A percentile compares a stretch with the other conserved stretches of the same genome.
Evolutionary conservation across 495 filamentous ascomycete genomes (phyloP).

Genomic region (Penicillium fimorum): DNA sequence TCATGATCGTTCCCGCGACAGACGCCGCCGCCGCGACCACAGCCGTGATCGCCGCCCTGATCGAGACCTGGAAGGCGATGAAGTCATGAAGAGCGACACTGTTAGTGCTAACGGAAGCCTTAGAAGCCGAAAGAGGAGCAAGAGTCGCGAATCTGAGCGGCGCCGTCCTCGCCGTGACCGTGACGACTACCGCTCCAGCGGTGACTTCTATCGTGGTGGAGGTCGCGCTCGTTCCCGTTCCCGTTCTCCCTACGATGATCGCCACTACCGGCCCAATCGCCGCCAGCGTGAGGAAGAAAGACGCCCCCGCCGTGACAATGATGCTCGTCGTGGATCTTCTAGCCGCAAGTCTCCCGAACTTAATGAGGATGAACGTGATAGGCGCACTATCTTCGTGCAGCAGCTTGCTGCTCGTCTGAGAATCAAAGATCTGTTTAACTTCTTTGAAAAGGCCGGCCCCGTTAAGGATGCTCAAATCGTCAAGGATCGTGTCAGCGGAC

Average conservation of each 20-base stretch:
- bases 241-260: constrained; percentile 68
- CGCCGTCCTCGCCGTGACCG: constrained; percentile 77
- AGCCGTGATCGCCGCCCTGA: constrained; percentile 63
- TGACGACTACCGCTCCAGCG: constrained; percentile 62
- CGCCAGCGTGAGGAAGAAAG: constrained; percentile 28
- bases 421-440: constrained; percentile 87
- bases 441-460: constrained; percentile 94
- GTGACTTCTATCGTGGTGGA: constrained; percentile 73
- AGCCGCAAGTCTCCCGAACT: constrained; percentile 60
- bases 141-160: constrained; percentile 76
- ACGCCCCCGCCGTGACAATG: constrained; percentile 50
- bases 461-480: constrained; percentile 99
- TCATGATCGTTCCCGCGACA: constrained; percentile 56
- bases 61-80: constrained; percentile 62
- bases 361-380: constrained; percentile 94
- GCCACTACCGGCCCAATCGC: constrained; percentile 70
- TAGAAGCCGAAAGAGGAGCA: constrained; percentile 79
- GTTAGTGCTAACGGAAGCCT: constrained; percentile 79
- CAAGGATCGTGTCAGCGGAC: constrained; percentile 94
- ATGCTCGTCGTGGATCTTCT: constrained; percentile 54
- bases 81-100: constrained; percentile 72
- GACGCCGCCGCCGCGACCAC: constrained; percentile 55
- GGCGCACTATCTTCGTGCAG: constrained; percentile 96
- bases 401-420: constrained; percentile 91
- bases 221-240: constrained; percentile 70